phyloP scores from a whole-genome alignment of 1,284 basidiomycete genomes.

The Gastroboletus turbinatus region DNA sequence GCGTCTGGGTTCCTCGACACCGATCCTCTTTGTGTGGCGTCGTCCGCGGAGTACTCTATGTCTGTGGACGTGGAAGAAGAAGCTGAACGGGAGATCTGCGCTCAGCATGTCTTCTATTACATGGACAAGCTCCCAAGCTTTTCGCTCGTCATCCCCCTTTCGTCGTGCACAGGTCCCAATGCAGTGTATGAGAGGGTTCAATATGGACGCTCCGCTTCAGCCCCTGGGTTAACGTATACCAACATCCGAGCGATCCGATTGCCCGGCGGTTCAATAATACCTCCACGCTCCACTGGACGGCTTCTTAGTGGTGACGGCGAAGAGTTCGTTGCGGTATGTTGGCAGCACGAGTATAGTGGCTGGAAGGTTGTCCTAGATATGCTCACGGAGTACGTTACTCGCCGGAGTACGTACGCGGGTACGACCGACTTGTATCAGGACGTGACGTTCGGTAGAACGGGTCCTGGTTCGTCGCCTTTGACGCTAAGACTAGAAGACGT shows the following conservation, averaged over 20 bases:
- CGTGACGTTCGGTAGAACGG: slow-evolving; percentile 48
- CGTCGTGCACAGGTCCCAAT: slow-evolving; percentile 58
- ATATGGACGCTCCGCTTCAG: slow-evolving; percentile 50
- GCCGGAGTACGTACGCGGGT: slow-evolving; percentile 44
- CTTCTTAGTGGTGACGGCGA: slow-evolving; percentile 71
- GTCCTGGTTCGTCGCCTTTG: slow-evolving; percentile 40
- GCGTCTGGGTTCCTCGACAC: slow-evolving; percentile 69
- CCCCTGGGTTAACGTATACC: slow-evolving; percentile 58
- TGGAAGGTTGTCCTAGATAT: slow-evolving; percentile 83
- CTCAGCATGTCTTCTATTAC: slow-evolving; percentile 70
- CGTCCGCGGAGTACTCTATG: slow-evolving; percentile 46
- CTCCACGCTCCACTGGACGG: slow-evolving; percentile 64
- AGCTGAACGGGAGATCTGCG: slow-evolving; percentile 44
- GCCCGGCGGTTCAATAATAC: slow-evolving; percentile 72
- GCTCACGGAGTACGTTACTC: slow-evolving; percentile 69
- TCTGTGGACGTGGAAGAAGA: slow-evolving; percentile 26
- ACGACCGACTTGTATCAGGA: slow-evolving; percentile 47
- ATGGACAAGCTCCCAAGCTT: slow-evolving; percentile 72
- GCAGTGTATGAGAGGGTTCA: slow-evolving; percentile 68
- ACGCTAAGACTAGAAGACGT: slow-evolving; percentile 62
- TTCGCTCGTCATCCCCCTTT: slow-evolving; percentile 69
- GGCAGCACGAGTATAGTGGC: slow-evolving; percentile 78
- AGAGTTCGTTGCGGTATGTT: slow-evolving; percentile 73
- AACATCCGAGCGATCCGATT: slow-evolving; percentile 68
- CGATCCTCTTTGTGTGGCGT: slow-evolving; percentile 57